phyloP scores from a whole-genome alignment of 2,329 filamentous ascomycete species.

The Talaromyces sp. region DNA sequence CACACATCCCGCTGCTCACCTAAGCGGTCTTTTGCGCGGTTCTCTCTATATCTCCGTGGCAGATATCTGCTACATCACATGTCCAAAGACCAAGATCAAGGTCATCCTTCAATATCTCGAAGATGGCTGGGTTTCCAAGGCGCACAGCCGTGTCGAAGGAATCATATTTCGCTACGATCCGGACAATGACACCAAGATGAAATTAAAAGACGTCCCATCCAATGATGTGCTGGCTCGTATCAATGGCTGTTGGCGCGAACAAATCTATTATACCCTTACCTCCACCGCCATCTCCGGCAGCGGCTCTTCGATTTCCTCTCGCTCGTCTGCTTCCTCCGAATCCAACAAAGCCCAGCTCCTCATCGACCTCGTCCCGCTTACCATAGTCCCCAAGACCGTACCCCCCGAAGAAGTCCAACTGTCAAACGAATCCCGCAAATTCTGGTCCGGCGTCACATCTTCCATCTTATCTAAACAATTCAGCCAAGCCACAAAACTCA shows the following conservation, averaged over 20 bases:
- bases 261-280: slow-evolving; percentile 58
- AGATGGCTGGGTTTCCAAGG: slow-evolving; percentile 88
- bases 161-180: slow-evolving; percentile 89
- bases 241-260: slow-evolving; percentile 78
- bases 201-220: slow-evolving; percentile 81
- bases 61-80: slow-evolving; percentile 83
- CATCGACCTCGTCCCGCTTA: slow-evolving; percentile 81
- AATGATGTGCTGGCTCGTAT: slow-evolving; percentile 78
- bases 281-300: slow-evolving; percentile 25
- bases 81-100: slow-evolving; percentile 85
- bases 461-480: slow-evolving; percentile 83
- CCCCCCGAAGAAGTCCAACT: slow-evolving; percentile 76
- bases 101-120: slow-evolving; percentile 89
- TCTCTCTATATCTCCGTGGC: slow-evolving; percentile 86
- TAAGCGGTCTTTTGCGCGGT: slow-evolving; percentile 82
- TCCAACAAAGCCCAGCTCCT: slow-evolving; percentile 59
- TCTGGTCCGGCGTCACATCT: slow-evolving; percentile 84
- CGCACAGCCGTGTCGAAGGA: slow-evolving; percentile 87
- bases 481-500: slow-evolving; percentile 75
- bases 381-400: slow-evolving; percentile 71
- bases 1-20: slow-evolving; percentile 87
- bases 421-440: slow-evolving; percentile 80
- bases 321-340: slow-evolving; percentile 4
- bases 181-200: slow-evolving; percentile 73
- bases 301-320: slow-evolving; percentile 7